These are phyloP conservation scores for Penium margaritaceum DNA, from an alignment of 139 green algal species.

Conservation along the genomic window DNA sequence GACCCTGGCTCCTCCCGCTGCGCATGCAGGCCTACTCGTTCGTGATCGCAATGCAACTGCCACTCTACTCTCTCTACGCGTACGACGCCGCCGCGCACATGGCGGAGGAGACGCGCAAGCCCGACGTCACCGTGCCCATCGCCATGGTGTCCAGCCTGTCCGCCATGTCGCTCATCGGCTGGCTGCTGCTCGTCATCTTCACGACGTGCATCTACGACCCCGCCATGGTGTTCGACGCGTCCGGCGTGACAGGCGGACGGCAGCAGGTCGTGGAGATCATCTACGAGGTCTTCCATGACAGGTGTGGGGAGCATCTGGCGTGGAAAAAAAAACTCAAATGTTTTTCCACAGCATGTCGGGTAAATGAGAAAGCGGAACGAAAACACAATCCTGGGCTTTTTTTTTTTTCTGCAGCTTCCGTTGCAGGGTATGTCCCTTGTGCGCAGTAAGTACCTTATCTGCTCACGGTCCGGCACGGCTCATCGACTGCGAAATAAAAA, in stretches of 20 bases:
- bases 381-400: too few relatives aligned
- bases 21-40: conserved; percentile 12
- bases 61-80: conserved; percentile 15
- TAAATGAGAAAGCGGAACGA: too few relatives aligned
- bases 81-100: conserved; percentile 27
- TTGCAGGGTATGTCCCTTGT: too few relatives aligned
- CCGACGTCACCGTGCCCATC: conserved; percentile 10
- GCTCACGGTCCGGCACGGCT: too few relatives aligned
- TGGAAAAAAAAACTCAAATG: too few relatives aligned
- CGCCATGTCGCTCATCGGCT: conserved; percentile 5
- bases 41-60: conserved; percentile 10
- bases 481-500: too few relatives aligned
- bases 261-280: conserved; percentile 15
- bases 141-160: conserved; percentile 13
- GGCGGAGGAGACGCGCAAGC: conserved; percentile 10
- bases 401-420: too few relatives aligned
- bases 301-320: too few relatives aligned
- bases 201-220: conserved; percentile 5
- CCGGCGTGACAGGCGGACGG: not conserved
- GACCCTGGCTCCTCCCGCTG: not conserved
- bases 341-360: too few relatives aligned
- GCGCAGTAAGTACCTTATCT: too few relatives aligned
- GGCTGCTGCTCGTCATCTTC: not conserved
- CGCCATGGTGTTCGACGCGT: not conserved
- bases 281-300: conserved; percentile 20